phyloP scores from a whole-genome alignment of 2,329 filamentous ascomycete species.

The Fusarium nodosum region DNA sequence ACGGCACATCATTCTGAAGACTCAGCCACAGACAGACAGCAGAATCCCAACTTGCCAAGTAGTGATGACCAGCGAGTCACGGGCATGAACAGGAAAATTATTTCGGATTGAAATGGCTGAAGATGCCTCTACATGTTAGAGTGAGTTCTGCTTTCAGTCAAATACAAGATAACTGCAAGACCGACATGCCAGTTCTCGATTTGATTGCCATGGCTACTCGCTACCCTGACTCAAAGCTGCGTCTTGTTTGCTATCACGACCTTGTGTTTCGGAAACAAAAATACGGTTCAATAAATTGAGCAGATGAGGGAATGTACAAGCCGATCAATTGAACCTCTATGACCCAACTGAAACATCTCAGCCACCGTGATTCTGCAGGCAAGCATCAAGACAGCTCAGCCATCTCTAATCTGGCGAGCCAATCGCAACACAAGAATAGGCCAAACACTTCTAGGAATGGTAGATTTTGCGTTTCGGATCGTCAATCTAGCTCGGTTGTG shows the following conservation, averaged over 20 bases:
- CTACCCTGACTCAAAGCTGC: no score
- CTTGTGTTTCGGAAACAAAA: not conserved
- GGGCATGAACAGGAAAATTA: not conserved
- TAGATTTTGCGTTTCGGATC: constrained; percentile 9
- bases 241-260: not conserved
- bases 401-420: not conserved
- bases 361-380: not conserved
- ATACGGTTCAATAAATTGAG: not conserved
- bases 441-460: constrained; percentile 8
- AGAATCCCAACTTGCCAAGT: not conserved
- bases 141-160: no score
- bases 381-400: not conserved
- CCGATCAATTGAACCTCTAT: not conserved
- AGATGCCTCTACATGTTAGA: no score
- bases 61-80: not conserved
- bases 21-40: not conserved
- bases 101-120: no score
- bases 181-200: not conserved
- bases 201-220: rapidly evolving
- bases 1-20: not conserved
- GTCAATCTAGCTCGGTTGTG: not conserved
- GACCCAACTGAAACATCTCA: not conserved
- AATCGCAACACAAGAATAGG: constrained; percentile 15
- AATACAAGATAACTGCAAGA: not conserved
- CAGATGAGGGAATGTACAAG: not conserved